Conservation (phyloP, 768 basidiomycete species). For the Neoboletus magnificus region DNA sequence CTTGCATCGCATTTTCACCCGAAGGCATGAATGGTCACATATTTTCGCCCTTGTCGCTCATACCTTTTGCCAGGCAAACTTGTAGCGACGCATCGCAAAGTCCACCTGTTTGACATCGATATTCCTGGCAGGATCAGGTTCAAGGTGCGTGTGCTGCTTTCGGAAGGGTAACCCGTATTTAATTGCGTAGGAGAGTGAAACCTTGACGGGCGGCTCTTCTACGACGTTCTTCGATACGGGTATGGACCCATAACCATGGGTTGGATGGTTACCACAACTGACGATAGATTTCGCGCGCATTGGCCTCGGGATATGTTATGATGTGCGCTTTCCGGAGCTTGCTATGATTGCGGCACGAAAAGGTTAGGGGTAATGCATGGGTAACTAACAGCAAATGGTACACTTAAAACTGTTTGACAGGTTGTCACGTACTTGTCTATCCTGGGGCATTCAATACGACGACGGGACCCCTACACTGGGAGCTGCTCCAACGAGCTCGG, state of each 20-base stretch:
- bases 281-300: slow-evolving; percentile 89
- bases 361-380: slow-evolving; percentile 44
- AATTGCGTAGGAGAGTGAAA: slow-evolving; percentile 74
- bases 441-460: slow-evolving; percentile 95
- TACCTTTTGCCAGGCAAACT: slow-evolving; percentile 62
- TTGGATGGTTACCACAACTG: not conserved
- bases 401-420: slow-evolving; percentile 36
- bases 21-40: slow-evolving; percentile 42
- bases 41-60: not conserved
- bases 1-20: slow-evolving; percentile 87
- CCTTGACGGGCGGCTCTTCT: slow-evolving; percentile 69
- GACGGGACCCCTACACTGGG: slow-evolving; percentile 96
- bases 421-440: slow-evolving; percentile 86
- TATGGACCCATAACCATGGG: slow-evolving; percentile 26
- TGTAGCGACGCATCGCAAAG: slow-evolving; percentile 85
- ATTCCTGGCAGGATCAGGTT: slow-evolving; percentile 90
- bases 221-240: slow-evolving; percentile 88
- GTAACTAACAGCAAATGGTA: not conserved
- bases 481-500: slow-evolving; percentile 83
- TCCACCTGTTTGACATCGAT: slow-evolving; percentile 97
- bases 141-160: slow-evolving; percentile 50
- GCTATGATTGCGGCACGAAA: slow-evolving; percentile 86
- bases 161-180: not conserved
- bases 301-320: slow-evolving; percentile 95
- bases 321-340: slow-evolving; percentile 92